Percentiles rank a stretch among this genome's conserved stretches.
Evolutionary conservation across 257 asterid species (phyloP).

Genomic region (Nemophila menziesii): DNA sequence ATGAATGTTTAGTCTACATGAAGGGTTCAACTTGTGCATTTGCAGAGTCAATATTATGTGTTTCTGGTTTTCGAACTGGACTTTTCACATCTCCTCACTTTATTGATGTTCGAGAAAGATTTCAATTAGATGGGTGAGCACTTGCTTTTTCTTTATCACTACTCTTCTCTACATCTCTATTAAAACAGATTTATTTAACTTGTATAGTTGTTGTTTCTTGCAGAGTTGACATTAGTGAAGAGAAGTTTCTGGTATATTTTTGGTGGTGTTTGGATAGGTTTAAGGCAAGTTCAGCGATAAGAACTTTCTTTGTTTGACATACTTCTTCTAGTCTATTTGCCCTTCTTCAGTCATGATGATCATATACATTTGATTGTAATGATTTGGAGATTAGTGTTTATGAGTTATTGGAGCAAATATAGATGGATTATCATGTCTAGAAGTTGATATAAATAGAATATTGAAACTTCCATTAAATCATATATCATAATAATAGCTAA

Average conservation of each 20-base stretch:
- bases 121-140: constrained; percentile 75
- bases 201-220: constrained; percentile 12
- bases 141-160: constrained; percentile 4
- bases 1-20: constrained; percentile 21
- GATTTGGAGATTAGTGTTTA: no score
- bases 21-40: constrained; percentile 96
- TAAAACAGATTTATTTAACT: constrained; percentile 1
- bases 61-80: constrained; percentile 84
- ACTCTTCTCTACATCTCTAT: no score
- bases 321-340: background rate
- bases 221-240: constrained; percentile 53
- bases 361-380: no score
- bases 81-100: constrained; percentile 98
- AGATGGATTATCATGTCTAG: no score
- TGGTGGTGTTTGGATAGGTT: constrained; percentile 78
- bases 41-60: constrained; percentile 75
- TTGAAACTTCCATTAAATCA: background rate
- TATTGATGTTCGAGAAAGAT: constrained; percentile 94
- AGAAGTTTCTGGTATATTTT: constrained; percentile 70
- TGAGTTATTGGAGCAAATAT: no score
- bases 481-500: background rate
- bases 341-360: no score
- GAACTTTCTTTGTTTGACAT: background rate
- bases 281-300: constrained; percentile 38
- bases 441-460: no score